Percentiles rank a stretch among this genome's conserved stretches.
Evolutionary conservation across 1,284 basidiomycete genomes (phyloP).

Genomic region (Sporisorium sorghi): DNA sequence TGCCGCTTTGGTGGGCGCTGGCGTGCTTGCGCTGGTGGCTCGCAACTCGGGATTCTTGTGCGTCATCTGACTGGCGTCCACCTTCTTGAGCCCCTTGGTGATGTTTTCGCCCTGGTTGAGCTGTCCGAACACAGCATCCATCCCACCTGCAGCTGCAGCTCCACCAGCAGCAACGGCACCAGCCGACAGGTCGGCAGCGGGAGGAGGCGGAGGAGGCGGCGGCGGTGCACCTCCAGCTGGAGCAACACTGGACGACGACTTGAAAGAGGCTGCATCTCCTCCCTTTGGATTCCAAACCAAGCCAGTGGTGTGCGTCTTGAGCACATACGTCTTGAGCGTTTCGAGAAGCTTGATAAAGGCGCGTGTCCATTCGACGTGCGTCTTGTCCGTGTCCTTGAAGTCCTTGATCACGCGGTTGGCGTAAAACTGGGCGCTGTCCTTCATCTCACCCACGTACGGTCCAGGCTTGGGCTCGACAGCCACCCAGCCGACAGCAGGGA

Average conservation of each 20-base stretch:
- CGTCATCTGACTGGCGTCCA: slow-evolving; percentile 95
- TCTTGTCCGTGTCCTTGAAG: slow-evolving; percentile 85
- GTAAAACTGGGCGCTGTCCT: slow-evolving; percentile 90
- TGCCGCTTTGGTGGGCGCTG: slow-evolving; percentile 38
- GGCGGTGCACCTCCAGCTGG: slow-evolving; percentile 74
- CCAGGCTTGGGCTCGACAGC: slow-evolving; percentile 83
- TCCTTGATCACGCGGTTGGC: slow-evolving; percentile 91
- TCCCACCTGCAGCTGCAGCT: slow-evolving; percentile 73
- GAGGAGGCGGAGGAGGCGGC: slow-evolving; percentile 71
- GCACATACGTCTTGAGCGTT: slow-evolving; percentile 83
- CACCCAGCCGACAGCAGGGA: slow-evolving; percentile 91
- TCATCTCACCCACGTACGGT: slow-evolving; percentile 84
- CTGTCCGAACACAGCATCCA: slow-evolving; percentile 89
- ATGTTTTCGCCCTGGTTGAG: slow-evolving; percentile 90
- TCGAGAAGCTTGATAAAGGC: slow-evolving; percentile 81
- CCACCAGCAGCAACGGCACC: slow-evolving; percentile 69
- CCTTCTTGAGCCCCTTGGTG: slow-evolving; percentile 90
- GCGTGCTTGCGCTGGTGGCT: slow-evolving; percentile 69
- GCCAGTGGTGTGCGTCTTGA: slow-evolving; percentile 88
- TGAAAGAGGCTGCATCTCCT: slow-evolving; percentile 45
- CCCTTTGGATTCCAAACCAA: slow-evolving; percentile 84
- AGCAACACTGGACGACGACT: slow-evolving; percentile 69
- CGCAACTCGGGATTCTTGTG: slow-evolving; percentile 94
- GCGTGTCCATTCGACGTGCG: slow-evolving; percentile 88
- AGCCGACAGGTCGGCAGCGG: slow-evolving; percentile 64